Percentiles rank a stretch among this genome's conserved stretches.
Evolutionary conservation across 208 protist genomes (phyloP).

Genomic region (Leishmania martiniquensis): DNA sequence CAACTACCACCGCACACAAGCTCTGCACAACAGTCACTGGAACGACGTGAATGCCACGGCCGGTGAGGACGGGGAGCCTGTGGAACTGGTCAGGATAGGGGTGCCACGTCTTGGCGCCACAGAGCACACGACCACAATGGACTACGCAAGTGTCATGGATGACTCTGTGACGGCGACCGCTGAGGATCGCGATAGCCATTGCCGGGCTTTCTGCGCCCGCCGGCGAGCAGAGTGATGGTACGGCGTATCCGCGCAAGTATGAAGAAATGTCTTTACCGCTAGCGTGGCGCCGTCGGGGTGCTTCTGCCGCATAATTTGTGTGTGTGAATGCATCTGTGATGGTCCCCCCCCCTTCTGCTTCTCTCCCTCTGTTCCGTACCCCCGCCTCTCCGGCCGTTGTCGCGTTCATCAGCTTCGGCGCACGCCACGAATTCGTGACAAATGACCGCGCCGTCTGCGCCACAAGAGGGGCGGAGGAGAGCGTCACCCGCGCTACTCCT

Average conservation of each 20-base stretch:
- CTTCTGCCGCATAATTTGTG: background rate
- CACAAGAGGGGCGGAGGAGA: background rate
- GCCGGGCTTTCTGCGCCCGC: background rate
- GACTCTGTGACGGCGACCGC: slow-evolving; percentile 9
- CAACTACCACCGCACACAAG: slow-evolving; percentile 19
- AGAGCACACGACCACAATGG: slow-evolving; percentile 19
- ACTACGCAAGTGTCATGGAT: slow-evolving; percentile 32
- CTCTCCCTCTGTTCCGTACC: background rate
- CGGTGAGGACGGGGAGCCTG: slow-evolving; percentile 15
- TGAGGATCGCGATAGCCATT: background rate
- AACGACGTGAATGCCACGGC: slow-evolving; percentile 8
- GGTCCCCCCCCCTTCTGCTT: background rate
- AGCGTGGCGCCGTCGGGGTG: background rate
- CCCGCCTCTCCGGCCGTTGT: background rate
- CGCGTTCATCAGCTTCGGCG: background rate
- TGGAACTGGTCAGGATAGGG: background rate
- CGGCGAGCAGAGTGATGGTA: background rate
- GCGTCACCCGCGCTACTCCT: background rate
- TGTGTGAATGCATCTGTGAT: background rate
- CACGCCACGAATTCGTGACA: background rate
- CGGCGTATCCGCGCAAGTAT: background rate
- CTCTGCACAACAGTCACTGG: slow-evolving; percentile 1
- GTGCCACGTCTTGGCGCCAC: slow-evolving; percentile 1
- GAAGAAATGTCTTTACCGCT: background rate
- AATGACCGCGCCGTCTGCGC: background rate